phyloP scores from a whole-genome alignment of 306 rosid genomes.

The Comarum palustre region DNA sequence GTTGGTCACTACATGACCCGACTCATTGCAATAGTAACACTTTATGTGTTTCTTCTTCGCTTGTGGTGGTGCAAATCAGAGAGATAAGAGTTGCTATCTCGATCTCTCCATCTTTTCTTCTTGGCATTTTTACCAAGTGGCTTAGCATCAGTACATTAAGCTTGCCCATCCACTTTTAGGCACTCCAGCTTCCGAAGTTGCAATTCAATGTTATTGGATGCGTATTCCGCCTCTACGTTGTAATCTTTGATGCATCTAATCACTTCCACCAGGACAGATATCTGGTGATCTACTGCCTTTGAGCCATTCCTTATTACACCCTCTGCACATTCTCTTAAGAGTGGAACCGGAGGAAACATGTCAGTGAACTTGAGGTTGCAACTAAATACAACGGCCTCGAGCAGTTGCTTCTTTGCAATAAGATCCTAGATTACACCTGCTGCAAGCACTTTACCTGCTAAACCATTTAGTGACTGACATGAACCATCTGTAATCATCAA shows the following conservation, averaged over 20 bases:
- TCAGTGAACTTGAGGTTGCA: conserved; percentile 44
- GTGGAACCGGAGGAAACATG: conserved; percentile 38
- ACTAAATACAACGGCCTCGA: conserved; percentile 53
- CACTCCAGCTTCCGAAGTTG: conserved; percentile 28
- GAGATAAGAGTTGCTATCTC: background rate
- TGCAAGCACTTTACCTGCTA: conserved; percentile 3
- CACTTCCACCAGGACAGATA: conserved; percentile 28
- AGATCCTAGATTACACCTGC: conserved; percentile 42
- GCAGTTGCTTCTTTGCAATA: conserved; percentile 28
- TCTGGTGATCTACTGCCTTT: conserved; percentile 34
- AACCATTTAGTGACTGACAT: background rate
- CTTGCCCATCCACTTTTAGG: conserved; percentile 20
- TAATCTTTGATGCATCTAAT: conserved; percentile 40
- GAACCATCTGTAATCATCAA: conserved; percentile 7
- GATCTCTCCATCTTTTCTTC: background rate
- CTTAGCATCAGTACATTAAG: background rate
- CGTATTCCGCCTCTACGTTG: conserved; percentile 35
- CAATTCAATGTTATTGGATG: conserved; percentile 22
- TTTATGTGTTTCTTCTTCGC: background rate
- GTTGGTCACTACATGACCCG: background rate
- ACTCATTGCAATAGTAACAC: conserved; percentile 1
- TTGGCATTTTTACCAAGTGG: background rate
- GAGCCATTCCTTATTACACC: conserved; percentile 7
- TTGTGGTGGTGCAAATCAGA: background rate
- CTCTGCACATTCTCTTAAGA: conserved; percentile 26